phyloP scores from a whole-genome alignment of 768 basidiomycete genomes.

The Lactifluus echinatus region DNA sequence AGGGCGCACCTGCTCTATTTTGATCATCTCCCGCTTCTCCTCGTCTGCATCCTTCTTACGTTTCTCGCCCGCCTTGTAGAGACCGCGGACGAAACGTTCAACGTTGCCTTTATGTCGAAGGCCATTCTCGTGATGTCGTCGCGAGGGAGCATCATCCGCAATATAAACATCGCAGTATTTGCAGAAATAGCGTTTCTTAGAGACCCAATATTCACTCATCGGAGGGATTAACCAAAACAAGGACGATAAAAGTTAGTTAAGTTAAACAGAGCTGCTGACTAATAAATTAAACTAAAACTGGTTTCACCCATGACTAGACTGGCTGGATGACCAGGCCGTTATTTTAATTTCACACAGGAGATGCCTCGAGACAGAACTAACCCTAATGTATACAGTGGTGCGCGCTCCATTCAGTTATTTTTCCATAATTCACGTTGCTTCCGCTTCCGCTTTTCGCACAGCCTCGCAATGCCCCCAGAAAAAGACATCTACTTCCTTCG shows the following conservation, averaged over 20 bases:
- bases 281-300: no score
- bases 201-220: conserved; percentile 93
- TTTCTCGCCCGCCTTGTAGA: conserved; percentile 91
- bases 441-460: no score
- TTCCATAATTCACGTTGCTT: no score
- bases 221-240: background rate
- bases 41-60: conserved; percentile 78
- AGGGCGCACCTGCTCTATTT: conserved; percentile 65
- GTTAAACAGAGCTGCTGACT: no score
- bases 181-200: conserved; percentile 88
- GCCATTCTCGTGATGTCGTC: conserved; percentile 87
- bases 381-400: no score
- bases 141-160: conserved; percentile 89
- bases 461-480: background rate
- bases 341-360: no score
- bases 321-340: no score
- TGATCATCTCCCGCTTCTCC: conserved; percentile 78
- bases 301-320: no score
- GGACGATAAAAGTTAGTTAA: no score
- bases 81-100: conserved; percentile 82
- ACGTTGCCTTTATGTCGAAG: conserved; percentile 90
- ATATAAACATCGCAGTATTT: conserved; percentile 98
- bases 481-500: background rate
- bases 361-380: no score
- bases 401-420: no score